These are phyloP conservation scores for Kodamaea lidongshanica DNA, from an alignment of 805 yeast genomes.

Conservation along the genomic window DNA sequence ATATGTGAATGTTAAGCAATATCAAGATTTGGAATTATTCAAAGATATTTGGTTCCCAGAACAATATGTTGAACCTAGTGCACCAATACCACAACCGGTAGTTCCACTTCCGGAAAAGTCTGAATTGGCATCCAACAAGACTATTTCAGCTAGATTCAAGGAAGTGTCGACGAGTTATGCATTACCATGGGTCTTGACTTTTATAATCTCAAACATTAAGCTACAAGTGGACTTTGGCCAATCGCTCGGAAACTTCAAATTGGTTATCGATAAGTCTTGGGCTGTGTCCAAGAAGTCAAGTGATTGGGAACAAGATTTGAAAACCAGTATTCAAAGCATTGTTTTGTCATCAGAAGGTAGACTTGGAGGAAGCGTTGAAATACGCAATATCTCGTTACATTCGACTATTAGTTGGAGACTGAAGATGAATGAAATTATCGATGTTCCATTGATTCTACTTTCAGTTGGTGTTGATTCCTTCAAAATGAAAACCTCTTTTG, in stretches of 20 bases:
- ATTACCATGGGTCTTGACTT: slow-evolving; percentile 67
- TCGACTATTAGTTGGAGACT: slow-evolving; percentile 70
- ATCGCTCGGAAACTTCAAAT: slow-evolving; percentile 61
- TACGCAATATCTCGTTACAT: slow-evolving; percentile 47
- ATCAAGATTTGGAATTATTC: slow-evolving; percentile 80
- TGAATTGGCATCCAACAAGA: slow-evolving; percentile 23
- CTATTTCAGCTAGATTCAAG: slow-evolving; percentile 43
- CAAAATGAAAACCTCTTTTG: slow-evolving; percentile 64
- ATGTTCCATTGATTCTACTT: slow-evolving; percentile 63
- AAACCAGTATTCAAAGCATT: slow-evolving; percentile 51
- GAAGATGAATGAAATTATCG: slow-evolving; percentile 33
- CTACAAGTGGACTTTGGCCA: slow-evolving; percentile 75
- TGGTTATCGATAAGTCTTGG: slow-evolving; percentile 60
- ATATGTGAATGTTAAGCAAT: slow-evolving; percentile 72
- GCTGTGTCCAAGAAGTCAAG: slow-evolving; percentile 58
- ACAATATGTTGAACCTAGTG: slow-evolving; percentile 8
- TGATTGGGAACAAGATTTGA: slow-evolving; percentile 66
- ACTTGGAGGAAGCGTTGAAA: slow-evolving; percentile 60
- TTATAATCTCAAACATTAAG: slow-evolving; percentile 46
- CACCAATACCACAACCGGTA: background rate
- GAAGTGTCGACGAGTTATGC: slow-evolving; percentile 58
- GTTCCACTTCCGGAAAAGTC: slow-evolving; percentile 4
- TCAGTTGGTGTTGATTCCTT: slow-evolving; percentile 51
- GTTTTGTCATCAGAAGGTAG: slow-evolving; percentile 64
- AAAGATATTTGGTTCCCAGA: slow-evolving; percentile 73